Evolutionary conservation across 768 basidiomycete genomes (phyloP).

Genomic region (Panaeolus papilionaceus): DNA sequence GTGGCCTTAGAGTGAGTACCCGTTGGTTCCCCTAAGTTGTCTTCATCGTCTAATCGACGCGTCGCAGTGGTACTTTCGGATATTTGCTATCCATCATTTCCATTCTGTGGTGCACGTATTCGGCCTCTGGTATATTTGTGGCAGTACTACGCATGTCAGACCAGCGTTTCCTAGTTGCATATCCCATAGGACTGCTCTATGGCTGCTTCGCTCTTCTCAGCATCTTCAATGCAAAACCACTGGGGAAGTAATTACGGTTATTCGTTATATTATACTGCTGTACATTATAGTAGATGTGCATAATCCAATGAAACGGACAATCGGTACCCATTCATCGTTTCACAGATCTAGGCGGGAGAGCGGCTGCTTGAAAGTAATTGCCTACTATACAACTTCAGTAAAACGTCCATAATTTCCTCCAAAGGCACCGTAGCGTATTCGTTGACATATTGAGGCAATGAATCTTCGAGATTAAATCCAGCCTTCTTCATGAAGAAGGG

Average conservation of each 20-base stretch:
- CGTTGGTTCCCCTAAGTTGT: slow-evolving; percentile 16
- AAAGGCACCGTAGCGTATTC: slow-evolving; percentile 86
- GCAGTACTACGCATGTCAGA: slow-evolving; percentile 95
- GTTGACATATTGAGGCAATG: slow-evolving; percentile 85
- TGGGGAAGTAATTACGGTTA: slow-evolving; percentile 31
- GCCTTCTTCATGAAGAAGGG: slow-evolving; percentile 87
- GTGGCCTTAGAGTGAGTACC: slow-evolving; percentile 83
- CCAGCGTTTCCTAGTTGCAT: slow-evolving; percentile 93
- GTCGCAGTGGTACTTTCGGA: slow-evolving; percentile 76
- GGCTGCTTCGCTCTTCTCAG: slow-evolving; percentile 94
- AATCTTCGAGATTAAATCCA: slow-evolving; percentile 83
- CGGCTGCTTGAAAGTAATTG: slow-evolving; percentile 57
- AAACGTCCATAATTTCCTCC: slow-evolving; percentile 83
- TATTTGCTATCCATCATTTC: slow-evolving; percentile 83
- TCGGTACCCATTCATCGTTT: slow-evolving; percentile 9
- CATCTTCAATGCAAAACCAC: slow-evolving; percentile 70
- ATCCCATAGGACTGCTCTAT: slow-evolving; percentile 93
- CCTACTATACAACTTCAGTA: slow-evolving; percentile 77
- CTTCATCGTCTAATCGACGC: slow-evolving; percentile 22
- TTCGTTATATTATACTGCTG: slow-evolving; percentile 11
- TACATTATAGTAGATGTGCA: slow-evolving; percentile 15
- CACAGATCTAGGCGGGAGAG: slow-evolving; percentile 15
- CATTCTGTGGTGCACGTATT: slow-evolving; percentile 96
- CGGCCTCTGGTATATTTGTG: slow-evolving; percentile 95
- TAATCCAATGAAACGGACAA: background rate